Conservation (phyloP, 306 rosid genomes). For the Astragalus glycyphyllos region DNA sequence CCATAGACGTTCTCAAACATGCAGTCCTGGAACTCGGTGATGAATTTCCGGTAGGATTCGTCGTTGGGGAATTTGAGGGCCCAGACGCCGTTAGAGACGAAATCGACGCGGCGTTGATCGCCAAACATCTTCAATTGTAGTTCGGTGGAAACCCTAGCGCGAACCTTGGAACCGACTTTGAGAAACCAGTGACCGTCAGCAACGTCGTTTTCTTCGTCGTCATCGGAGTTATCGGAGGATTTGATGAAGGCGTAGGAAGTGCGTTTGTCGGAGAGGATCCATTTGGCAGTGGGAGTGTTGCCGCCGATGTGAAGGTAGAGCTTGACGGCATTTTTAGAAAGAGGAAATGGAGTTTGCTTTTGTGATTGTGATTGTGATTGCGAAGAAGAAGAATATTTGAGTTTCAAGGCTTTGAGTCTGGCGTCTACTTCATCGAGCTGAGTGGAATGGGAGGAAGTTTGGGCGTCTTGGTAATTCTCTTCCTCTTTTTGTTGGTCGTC, state of each 20-base stretch:
- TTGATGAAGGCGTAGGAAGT: constrained; percentile 59
- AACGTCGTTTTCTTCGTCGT: constrained; percentile 46
- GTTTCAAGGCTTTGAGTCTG: constrained; percentile 73
- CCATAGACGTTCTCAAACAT: constrained; percentile 78
- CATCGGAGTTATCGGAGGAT: constrained; percentile 42
- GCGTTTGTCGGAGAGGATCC: constrained; percentile 79
- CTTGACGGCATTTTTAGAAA: constrained; percentile 65
- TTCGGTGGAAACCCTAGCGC: constrained; percentile 75
- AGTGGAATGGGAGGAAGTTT: constrained; percentile 35
- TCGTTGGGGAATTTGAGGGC: constrained; percentile 75
- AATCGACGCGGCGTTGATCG: constrained; percentile 84
- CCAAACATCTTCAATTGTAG: constrained; percentile 91
- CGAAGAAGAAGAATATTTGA: constrained; percentile 62
- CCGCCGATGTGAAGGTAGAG: constrained; percentile 93
- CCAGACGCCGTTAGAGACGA: constrained; percentile 84
- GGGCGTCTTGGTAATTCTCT: constrained; percentile 50
- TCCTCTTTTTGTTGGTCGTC: constrained; percentile 37
- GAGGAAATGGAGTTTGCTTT: constrained; percentile 29
- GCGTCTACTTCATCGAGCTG: constrained; percentile 71
- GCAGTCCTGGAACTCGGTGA: constrained; percentile 76
- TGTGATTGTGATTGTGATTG: neutral
- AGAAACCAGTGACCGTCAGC: constrained; percentile 55
- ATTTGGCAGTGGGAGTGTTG: constrained; percentile 80
- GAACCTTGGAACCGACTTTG: constrained; percentile 71
- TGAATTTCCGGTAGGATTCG: constrained; percentile 68